A percentile compares a stretch with the other conserved stretches of the same genome.
Conservation (phyloP, 768 basidiomycete species). For the Tulasnella calospora region DNA sequence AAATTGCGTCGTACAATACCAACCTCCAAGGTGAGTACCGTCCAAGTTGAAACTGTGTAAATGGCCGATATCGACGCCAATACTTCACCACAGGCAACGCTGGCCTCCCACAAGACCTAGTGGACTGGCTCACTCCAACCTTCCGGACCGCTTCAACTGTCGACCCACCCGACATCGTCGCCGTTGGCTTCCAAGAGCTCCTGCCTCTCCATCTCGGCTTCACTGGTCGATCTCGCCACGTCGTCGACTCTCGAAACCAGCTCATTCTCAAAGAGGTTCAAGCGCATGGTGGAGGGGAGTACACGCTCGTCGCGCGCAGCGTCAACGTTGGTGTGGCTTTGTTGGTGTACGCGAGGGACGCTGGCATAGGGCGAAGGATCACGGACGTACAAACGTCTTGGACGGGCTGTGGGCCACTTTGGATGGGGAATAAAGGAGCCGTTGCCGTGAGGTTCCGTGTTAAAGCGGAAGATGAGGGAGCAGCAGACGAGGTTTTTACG, state of each 20-base stretch:
- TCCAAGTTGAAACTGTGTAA: slow-evolving; percentile 30
- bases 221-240: slow-evolving; percentile 64
- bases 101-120: slow-evolving; percentile 76
- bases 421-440: slow-evolving; percentile 94
- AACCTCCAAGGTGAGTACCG: slow-evolving; percentile 63
- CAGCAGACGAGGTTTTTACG: slow-evolving; percentile 75
- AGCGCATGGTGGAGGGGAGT: slow-evolving; percentile 62
- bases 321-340: slow-evolving; percentile 85
- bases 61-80: neutral
- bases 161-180: slow-evolving; percentile 74
- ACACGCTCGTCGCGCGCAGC: slow-evolving; percentile 70
- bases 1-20: slow-evolving; percentile 87
- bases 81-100: slow-evolving; percentile 33
- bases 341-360: slow-evolving; percentile 64
- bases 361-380: slow-evolving; percentile 54
- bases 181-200: slow-evolving; percentile 90
- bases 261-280: slow-evolving; percentile 75
- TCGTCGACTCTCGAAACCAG: slow-evolving; percentile 61
- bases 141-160: slow-evolving; percentile 34
- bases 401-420: slow-evolving; percentile 65
- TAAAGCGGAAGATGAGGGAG: slow-evolving; percentile 45
- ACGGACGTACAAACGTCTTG: slow-evolving; percentile 66
- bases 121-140: slow-evolving; percentile 86
- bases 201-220: slow-evolving; percentile 83
- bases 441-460: slow-evolving; percentile 83